phyloP scores from a whole-genome alignment of 1,139 yeast species.

The Hanseniaspora gamundiae region DNA sequence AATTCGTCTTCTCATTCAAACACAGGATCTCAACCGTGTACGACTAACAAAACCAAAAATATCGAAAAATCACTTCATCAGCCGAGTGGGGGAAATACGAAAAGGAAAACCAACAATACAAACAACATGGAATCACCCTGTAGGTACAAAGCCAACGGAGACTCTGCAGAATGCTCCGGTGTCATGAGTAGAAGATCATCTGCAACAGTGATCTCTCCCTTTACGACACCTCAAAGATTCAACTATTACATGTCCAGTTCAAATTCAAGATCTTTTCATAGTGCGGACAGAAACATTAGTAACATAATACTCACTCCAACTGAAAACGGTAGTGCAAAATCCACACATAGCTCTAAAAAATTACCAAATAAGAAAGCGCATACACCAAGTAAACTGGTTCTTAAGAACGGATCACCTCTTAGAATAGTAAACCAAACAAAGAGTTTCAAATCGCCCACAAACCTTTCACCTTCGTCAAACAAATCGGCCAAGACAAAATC shows the following conservation, averaged over 20 bases:
- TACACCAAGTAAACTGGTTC: background rate
- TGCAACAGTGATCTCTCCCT: background rate
- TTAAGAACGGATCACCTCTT: background rate
- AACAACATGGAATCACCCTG: slow-evolving; percentile 4
- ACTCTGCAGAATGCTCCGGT: background rate
- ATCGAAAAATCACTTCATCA: too few relatives aligned
- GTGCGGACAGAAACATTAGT: background rate
- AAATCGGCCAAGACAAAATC: background rate
- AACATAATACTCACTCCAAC: background rate
- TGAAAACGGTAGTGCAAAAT: background rate
- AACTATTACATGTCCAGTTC: slow-evolving; percentile 1
- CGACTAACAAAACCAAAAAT: too few relatives aligned
- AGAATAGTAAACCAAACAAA: background rate
- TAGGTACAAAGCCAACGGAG: slow-evolving; percentile 3
- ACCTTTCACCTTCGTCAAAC: background rate
- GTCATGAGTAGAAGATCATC: slow-evolving; percentile 3
- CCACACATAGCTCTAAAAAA: background rate
- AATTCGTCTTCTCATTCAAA: slow-evolving; percentile 9
- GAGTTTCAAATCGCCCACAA: background rate
- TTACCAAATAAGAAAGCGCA: background rate
- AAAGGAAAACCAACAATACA: slow-evolving; percentile 4
- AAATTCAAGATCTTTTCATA: background rate
- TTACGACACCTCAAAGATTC: slow-evolving; percentile 1
- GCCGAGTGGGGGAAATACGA: too few relatives aligned
- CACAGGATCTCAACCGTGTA: background rate